phyloP scores from a whole-genome alignment of 192 early-diverging fungal genomes.

The Coemansia sp. region DNA sequence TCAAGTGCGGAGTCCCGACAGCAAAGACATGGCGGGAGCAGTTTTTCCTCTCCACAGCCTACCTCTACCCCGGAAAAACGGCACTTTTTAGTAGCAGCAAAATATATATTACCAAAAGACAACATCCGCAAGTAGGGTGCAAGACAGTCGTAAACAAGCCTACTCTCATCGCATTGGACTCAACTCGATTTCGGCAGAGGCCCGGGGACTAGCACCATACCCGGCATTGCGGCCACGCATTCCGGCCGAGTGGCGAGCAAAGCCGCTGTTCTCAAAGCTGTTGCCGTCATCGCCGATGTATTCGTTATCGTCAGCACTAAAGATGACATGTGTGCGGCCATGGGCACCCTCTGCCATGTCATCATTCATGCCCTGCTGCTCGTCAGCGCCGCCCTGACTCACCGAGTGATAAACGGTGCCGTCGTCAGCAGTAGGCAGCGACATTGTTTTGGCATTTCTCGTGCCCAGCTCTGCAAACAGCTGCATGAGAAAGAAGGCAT shows the following conservation, averaged over 20 bases:
- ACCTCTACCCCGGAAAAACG: not conserved
- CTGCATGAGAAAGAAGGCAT: constrained; percentile 55
- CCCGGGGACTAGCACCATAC: constrained; percentile 11
- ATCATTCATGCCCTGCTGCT: not conserved
- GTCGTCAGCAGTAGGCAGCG: constrained; percentile 32
- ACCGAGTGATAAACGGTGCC: constrained; percentile 34
- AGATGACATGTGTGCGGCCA: constrained; percentile 28
- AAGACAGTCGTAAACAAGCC: not conserved
- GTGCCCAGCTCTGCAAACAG: constrained; percentile 42
- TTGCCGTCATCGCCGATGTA: constrained; percentile 8
- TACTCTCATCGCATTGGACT: constrained; percentile 13
- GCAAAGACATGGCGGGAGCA: not conserved
- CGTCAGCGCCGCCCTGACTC: constrained; percentile 8
- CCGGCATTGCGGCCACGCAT: not conserved
- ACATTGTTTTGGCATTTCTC: constrained; percentile 16
- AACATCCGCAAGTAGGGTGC: not conserved
- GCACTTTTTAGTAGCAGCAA: not conserved
- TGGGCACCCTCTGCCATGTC: not conserved
- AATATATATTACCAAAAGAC: not conserved
- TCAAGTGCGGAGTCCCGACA: not conserved
- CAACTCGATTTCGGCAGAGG: constrained; percentile 41
- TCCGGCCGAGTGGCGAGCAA: not conserved
- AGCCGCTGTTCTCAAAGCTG: not conserved
- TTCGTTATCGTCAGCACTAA: constrained; percentile 25
- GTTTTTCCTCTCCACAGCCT: not conserved